Conservation (phyloP, 1,139 yeast species). For the Hansenula lynferdii region DNA sequence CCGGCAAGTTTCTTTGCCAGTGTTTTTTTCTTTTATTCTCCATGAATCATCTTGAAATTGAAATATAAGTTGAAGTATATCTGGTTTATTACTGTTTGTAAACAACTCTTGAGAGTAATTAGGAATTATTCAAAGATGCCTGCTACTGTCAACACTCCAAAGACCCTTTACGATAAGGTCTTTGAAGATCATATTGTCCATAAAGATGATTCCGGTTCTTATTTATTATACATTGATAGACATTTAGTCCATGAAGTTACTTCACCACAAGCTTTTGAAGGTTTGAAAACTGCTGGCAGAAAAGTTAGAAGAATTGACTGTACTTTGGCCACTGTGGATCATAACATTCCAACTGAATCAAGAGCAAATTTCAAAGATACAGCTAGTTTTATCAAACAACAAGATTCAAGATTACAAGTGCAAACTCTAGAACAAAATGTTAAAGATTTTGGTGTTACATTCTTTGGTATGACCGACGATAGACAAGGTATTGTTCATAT, state of each 20-base stretch:
- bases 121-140: constrained; percentile 15
- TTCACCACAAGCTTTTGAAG: constrained; percentile 98
- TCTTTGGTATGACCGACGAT: constrained; percentile 88
- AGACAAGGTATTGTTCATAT: constrained; percentile 98
- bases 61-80: neutral
- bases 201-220: constrained; percentile 82
- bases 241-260: constrained; percentile 98
- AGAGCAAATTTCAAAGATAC: constrained; percentile 71
- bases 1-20: neutral
- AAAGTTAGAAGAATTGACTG: constrained; percentile 88
- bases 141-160: constrained; percentile 32
- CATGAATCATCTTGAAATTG: neutral
- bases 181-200: constrained; percentile 93
- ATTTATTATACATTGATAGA: constrained; percentile 86
- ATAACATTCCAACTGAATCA: constrained; percentile 91
- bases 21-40: neutral
- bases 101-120: neutral
- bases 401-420: constrained; percentile 89
- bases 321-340: constrained; percentile 96
- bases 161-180: constrained; percentile 92
- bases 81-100: neutral
- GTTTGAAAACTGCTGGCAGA: constrained; percentile 82
- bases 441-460: constrained; percentile 80
- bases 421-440: constrained; percentile 91
- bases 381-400: constrained; percentile 81